Percentiles rank a stretch among this genome's conserved stretches.
Conservation (phyloP, 352 stramenopile genomes). For the Phytophthora pseudosyringae region DNA sequence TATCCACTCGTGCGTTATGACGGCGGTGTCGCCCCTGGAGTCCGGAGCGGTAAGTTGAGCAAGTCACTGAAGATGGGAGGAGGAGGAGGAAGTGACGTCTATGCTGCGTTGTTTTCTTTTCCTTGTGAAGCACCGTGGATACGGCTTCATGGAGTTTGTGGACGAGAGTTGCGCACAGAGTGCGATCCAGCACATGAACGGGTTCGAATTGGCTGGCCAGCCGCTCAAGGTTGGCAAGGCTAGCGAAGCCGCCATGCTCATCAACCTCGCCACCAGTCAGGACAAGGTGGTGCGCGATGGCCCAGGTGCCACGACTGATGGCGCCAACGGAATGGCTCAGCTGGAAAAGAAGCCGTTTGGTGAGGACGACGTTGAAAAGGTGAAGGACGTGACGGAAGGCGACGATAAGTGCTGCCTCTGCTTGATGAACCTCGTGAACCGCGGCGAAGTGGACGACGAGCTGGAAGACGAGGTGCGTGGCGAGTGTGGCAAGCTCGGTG, state of each 20-base stretch:
- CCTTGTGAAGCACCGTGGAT: conserved; percentile 61
- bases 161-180: conserved; percentile 64
- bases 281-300: conserved; percentile 65
- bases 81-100: neutral
- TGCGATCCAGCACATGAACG: conserved; percentile 87
- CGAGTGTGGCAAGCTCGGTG: conserved; percentile 73
- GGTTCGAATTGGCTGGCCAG: conserved; percentile 78
- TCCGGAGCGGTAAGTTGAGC: conserved; percentile 51
- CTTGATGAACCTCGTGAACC: conserved; percentile 74
- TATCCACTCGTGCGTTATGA: conserved; percentile 74
- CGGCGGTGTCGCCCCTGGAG: conserved; percentile 60
- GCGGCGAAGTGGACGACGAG: conserved; percentile 77
- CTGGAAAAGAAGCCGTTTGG: conserved; percentile 47
- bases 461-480: conserved; percentile 69
- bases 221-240: conserved; percentile 82
- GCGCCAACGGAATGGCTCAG: neutral
- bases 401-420: conserved; percentile 67
- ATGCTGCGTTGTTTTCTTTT: neutral
- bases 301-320: conserved; percentile 16
- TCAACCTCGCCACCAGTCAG: conserved; percentile 69
- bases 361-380: conserved; percentile 65
- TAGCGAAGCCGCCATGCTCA: conserved; percentile 65
- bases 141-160: conserved; percentile 78
- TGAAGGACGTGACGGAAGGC: conserved; percentile 47
- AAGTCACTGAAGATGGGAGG: too few species aligned